These are phyloP conservation scores for Escovopsis sp. DNA, from an alignment of 2,329 filamentous ascomycete species.

Conservation along the genomic window DNA sequence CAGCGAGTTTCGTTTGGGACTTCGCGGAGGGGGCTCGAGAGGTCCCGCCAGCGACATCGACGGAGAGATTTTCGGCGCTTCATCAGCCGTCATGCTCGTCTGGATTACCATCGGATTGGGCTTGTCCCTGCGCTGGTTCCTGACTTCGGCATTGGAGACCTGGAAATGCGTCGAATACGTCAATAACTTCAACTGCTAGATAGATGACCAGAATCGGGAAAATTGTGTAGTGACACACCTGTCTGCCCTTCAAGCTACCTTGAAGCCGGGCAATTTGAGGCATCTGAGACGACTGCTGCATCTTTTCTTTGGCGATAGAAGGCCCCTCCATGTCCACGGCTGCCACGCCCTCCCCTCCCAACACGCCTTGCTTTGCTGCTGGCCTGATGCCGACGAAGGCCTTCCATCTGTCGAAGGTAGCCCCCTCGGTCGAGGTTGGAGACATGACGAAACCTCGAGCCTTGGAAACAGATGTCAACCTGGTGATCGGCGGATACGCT, in stretches of 20 bases:
- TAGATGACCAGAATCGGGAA: no score
- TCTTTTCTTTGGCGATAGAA: neutral
- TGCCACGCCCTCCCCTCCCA: slow-evolving; percentile 4
- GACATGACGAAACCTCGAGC: slow-evolving; percentile 13
- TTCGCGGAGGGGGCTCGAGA: slow-evolving; percentile 15
- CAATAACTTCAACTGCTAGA: no score
- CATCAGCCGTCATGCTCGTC: neutral
- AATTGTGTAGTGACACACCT: neutral
- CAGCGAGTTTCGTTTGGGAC: slow-evolving; percentile 13
- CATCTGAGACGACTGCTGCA: neutral
- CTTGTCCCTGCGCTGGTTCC: neutral
- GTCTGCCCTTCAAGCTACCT: neutral
- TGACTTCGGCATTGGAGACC: neutral
- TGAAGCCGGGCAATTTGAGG: no score
- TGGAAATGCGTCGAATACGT: no score
- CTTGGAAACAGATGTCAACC: slow-evolving; percentile 15
- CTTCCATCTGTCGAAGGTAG: slow-evolving; percentile 20
- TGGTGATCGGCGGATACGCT: slow-evolving; percentile 24
- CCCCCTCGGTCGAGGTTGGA: slow-evolving; percentile 16
- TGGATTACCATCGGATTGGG: neutral
- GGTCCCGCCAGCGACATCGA: slow-evolving; percentile 11
- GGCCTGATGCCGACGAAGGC: slow-evolving; percentile 13
- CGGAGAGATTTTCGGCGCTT: neutral
- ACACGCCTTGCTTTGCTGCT: neutral
- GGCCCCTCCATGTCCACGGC: slow-evolving; percentile 1